phyloP scores from a whole-genome alignment of 2,329 filamentous ascomycete species.

The Lachnellula arida region DNA sequence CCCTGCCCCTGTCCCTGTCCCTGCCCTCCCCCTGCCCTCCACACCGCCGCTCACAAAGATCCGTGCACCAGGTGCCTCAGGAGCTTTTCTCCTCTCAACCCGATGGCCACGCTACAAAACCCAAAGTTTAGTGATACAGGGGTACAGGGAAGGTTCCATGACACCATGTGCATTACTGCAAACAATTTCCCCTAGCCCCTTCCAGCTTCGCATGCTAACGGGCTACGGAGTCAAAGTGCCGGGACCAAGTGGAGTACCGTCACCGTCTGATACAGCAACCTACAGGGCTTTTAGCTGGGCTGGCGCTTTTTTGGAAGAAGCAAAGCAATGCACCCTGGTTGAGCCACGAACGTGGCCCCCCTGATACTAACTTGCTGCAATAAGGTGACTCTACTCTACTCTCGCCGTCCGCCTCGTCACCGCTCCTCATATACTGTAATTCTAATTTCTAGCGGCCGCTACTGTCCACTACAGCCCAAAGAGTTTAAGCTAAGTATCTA shows the following conservation, averaged over 20 bases:
- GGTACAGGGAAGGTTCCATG: not conserved
- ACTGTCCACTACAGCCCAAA: slow-evolving; percentile 9
- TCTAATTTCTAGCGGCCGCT: slow-evolving; percentile 21
- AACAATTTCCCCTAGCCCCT: slow-evolving; percentile 8
- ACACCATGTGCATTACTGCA: slow-evolving; percentile 15
- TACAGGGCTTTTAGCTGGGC: not conserved
- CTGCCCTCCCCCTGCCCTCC: too few species aligned
- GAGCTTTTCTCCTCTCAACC: not conserved
- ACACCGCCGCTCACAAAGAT: slow-evolving; percentile 11
- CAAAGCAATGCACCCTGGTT: not conserved
- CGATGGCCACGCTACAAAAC: not conserved
- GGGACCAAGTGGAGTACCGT: slow-evolving; percentile 12
- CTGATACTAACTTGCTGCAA: slow-evolving; percentile 5
- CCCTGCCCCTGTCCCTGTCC: too few species aligned
- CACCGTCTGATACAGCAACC: slow-evolving; percentile 17
- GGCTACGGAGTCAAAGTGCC: slow-evolving; percentile 21
- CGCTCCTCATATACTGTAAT: slow-evolving; percentile 14
- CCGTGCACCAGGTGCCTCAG: slow-evolving; percentile 3
- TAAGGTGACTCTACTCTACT: not conserved
- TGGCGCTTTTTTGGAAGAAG: not conserved
- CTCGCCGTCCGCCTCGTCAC: slow-evolving; percentile 18
- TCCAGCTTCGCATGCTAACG: slow-evolving; percentile 8
- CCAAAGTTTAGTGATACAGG: not conserved
- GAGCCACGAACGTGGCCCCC: slow-evolving; percentile 9
- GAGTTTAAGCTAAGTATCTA: slow-evolving; percentile 12